Base-by-base conservation (phyloP, 2,329 filamentous ascomycete genomes). In the Harringtonia lauricola region DNA sequence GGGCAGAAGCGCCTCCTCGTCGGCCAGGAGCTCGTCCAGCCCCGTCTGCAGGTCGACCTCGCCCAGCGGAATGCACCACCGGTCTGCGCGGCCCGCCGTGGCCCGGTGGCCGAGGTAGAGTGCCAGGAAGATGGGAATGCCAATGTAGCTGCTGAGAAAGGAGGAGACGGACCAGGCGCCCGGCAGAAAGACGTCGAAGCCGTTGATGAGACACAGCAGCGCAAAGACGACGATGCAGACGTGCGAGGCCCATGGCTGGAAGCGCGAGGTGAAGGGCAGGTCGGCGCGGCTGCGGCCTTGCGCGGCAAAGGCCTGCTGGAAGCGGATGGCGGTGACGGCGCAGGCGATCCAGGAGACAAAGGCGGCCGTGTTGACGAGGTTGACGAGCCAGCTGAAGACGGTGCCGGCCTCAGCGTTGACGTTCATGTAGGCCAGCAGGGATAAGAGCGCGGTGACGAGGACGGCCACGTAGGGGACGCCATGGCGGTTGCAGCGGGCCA, bases 381-480 rank as follows among this genome's bases (percentile, higher is more conserved):
- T 84, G 52, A 86, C 67, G 38, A 86, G 66, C 81, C 82, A 87
- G 66, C 73, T 68, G 63, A 86, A 86, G 18, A 83, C 82, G 6
- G 68, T 60, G 4, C 65, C 68, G 36, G 77, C 79, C 46, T 61
- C 65, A 34, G 65, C 60, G 8, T 73, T 76, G 14, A 84, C 65
- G 59, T 84, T 83, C 46, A 86, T 67, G 62, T 83, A 86, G 15
- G 70, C 76, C 12, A 87, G 71, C 5, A 79, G 67, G 8, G 79
- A 78, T 48, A 84, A 70, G 3, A 70, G 59, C 1, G 78, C 67
- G 1, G 74, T 76, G 24, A 67, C 59, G 15, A 52, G 60, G n/a
- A 86, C 77, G 0, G 79, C 73, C 44, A 63, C 62, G 59, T 77
- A 76, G 0, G 82, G 82, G 1, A 81, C 79, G 24, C 81, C 81